Base-by-base conservation (phyloP, 768 basidiomycete species). In the Termitomyces sp. region DNA sequence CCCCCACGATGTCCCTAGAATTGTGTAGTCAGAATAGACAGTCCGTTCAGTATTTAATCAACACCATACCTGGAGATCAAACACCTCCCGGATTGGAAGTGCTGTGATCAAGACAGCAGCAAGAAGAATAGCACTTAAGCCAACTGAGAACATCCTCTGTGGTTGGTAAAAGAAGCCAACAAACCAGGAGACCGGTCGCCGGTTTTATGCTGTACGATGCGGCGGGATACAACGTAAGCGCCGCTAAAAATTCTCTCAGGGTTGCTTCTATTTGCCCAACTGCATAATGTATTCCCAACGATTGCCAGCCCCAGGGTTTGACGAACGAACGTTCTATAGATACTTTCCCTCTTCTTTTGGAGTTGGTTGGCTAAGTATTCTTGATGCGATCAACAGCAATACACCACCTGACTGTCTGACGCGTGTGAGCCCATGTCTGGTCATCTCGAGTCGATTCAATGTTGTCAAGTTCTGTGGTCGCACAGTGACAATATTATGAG, bases 1-100 rank as follows among this genome's bases (percentile, higher is more conserved):
- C 87, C 84, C 32, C 90, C 90, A 50, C 89, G 82, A 68, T 90
- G 89, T 17, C 82, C 88, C 87, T 90, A 54, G 23, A 16, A 25
- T 23, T 43, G 14, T 25, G 12, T 29, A 19, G 17, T 52, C 47
- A 52, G 53, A n/a, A 34, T 6, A 41, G 17, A 37, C 11, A 11
- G 27, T 25, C 11, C 14, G 12, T 12, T 3, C 12, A 19, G 5
- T 21, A 32, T 3, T 29, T 1, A 19, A 45, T 5, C 6, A 12
- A 51, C 49, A 40, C 10, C 32, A 53, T 59, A 57, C 50, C 46
- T 62, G 60, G 4, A 63, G 31, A 31, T 61, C 55, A 21, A 62
- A 56, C 31, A 50, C 32, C 27, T 59, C 41, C 51, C 11, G 40
- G 9, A 46, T 11, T 7, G 60, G 60, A 11, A 43, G 46, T 51